Percentiles rank a stretch among this genome's conserved stretches.
Evolutionary conservation across 2,329 filamentous ascomycete genomes (phyloP).

Genomic region (Nemania sp.): DNA sequence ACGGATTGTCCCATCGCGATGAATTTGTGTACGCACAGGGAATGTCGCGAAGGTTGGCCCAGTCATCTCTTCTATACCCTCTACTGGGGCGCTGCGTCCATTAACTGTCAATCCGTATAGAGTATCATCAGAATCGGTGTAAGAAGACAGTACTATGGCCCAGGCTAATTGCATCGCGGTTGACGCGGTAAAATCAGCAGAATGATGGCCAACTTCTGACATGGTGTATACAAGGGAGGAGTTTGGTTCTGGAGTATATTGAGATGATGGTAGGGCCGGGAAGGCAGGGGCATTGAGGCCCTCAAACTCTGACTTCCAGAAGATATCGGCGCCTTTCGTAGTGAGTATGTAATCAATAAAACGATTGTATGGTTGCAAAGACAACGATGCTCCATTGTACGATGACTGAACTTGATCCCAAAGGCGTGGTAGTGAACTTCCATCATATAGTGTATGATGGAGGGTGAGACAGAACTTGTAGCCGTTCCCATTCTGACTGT

Average conservation of each 20-base stretch:
- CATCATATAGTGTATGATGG: conserved; percentile 14
- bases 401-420: conserved; percentile 9
- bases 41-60: conserved; percentile 17
- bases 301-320: conserved; percentile 13
- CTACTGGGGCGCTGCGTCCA: neutral
- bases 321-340: neutral
- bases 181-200: neutral
- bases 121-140: conserved; percentile 11
- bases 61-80: conserved; percentile 4
- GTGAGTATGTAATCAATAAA: conserved; percentile 8
- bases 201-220: neutral
- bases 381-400: conserved; percentile 1
- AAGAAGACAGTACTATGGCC: conserved; percentile 8
- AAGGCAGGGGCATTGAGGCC: conserved; percentile 9
- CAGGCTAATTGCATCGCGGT: conserved; percentile 7
- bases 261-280: conserved; percentile 4
- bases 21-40: neutral
- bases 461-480: neutral
- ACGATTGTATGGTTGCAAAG: neutral
- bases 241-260: conserved; percentile 8
- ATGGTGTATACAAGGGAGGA: neutral
- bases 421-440: conserved; percentile 2
- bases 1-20: neutral
- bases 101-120: conserved; percentile 2
- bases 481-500: neutral